Evolutionary conservation across 2,329 filamentous ascomycete genomes (phyloP).

Genomic region (Pseudogymnoascus sp.): DNA sequence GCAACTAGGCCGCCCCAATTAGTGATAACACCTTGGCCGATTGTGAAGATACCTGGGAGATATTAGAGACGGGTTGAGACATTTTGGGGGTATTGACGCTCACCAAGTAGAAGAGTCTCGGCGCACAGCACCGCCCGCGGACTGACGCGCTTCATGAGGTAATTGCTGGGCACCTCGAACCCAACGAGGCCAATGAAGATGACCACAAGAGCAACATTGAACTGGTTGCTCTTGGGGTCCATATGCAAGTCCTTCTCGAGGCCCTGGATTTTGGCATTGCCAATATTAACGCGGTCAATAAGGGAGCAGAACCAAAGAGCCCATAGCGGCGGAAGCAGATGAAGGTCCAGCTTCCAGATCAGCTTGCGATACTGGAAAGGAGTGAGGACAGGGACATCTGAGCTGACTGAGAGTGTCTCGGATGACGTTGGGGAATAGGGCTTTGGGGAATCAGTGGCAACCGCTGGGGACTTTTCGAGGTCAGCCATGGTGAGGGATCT

Average conservation of each 20-base stretch:
- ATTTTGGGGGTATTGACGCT: slow-evolving; percentile 29
- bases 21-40: slow-evolving; percentile 29
- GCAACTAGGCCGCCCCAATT: slow-evolving; percentile 26
- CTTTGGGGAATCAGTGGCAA: not conserved
- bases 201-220: slow-evolving; percentile 27
- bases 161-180: slow-evolving; percentile 16
- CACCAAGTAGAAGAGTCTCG: slow-evolving; percentile 32
- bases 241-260: slow-evolving; percentile 56
- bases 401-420: not conserved
- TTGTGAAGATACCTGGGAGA: slow-evolving; percentile 26
- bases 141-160: slow-evolving; percentile 29
- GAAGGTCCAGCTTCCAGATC: slow-evolving; percentile 18
- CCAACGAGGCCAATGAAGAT: slow-evolving; percentile 37
- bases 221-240: slow-evolving; percentile 21
- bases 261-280: slow-evolving; percentile 58
- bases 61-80: not conserved
- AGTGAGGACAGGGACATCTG: not conserved
- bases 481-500: not conserved
- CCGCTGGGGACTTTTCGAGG: not conserved
- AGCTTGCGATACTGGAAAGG: not conserved
- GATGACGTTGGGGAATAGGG: not conserved
- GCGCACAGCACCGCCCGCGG: slow-evolving; percentile 13
- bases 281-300: slow-evolving; percentile 71
- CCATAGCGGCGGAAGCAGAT: slow-evolving; percentile 35
- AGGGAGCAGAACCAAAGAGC: slow-evolving; percentile 69